Percentiles rank a stretch among this genome's conserved stretches.
phyloP scores from a whole-genome alignment of 495 filamentous ascomycete genomes.

The Glonium stellatum region DNA sequence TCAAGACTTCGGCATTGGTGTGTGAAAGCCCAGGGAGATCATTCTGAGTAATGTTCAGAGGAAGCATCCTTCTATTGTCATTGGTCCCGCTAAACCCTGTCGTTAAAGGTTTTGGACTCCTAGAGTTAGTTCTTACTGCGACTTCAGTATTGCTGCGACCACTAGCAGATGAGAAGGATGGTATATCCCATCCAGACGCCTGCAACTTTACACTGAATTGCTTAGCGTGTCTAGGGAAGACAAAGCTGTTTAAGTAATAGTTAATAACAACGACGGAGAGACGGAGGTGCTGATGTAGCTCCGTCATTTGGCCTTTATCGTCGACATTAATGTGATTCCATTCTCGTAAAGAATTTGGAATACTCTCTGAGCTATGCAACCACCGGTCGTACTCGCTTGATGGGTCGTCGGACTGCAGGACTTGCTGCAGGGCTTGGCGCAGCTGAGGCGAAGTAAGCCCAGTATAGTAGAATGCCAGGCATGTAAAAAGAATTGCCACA shows the following conservation, averaged over 20 bases:
- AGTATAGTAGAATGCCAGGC: constrained; percentile 47
- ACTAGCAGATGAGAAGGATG: constrained; percentile 23
- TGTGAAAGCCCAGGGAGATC: constrained; percentile 44
- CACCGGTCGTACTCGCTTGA: constrained; percentile 44
- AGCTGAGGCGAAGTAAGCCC: constrained; percentile 41
- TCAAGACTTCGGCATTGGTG: constrained; percentile 49
- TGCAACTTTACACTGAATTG: constrained; percentile 50
- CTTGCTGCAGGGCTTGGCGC: constrained; percentile 35
- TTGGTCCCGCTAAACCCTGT: constrained; percentile 54
- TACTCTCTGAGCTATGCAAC: constrained; percentile 28
- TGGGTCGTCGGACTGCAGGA: constrained; percentile 48
- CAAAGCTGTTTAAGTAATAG: constrained; percentile 49
- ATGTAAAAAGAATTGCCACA: constrained; percentile 49
- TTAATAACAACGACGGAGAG: constrained; percentile 40
- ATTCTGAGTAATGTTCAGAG: constrained; percentile 46
- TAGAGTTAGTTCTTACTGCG: too few species aligned
- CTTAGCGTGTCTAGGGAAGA: constrained; percentile 47
- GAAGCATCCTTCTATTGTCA: constrained; percentile 44
- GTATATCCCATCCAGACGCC: constrained; percentile 50
- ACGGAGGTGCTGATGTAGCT: constrained; percentile 39
- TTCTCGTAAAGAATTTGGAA: constrained; percentile 40
- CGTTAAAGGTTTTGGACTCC: constrained; percentile 31
- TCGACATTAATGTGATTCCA: constrained; percentile 48
- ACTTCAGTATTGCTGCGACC: too few species aligned
- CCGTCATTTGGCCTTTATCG: constrained; percentile 40